Evolutionary conservation across 164 flowering plant species (phyloP), one percentile per base, ranked within the genome.

Genomic region (Liriodendron chinense): DNA sequence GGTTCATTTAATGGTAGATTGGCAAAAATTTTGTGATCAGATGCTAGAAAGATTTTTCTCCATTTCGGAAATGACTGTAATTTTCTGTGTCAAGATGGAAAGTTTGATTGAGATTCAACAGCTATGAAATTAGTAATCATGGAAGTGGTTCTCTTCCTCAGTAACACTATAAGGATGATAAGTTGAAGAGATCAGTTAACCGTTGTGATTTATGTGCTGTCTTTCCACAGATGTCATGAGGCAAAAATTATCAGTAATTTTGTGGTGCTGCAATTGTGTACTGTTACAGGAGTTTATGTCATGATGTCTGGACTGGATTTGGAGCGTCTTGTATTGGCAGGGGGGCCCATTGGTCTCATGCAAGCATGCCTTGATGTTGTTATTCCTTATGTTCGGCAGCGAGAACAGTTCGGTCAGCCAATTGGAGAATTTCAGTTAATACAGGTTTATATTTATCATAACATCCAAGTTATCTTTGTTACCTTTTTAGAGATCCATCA

Each of bases 291-390:
- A 22, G 99, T 94, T 57, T 94, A 96, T 84, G 98, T 96, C 69
- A 80, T 96, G 94, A 93, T 96, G 98, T 93, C 98, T 14, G 98
- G 99, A 65, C 80, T 96, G 63, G 99, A 96, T 87, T 79, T 94
- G 86, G 99, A 96, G 86, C 87, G 99, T 85, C 94, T 96, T 85
- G 99, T 96, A 81, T 82, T 96, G 75, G 92, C 99, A 9, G 91
- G 88, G 74, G 99, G 97, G 12, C 99, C 99, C 14, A 82, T 96
- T 75, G 99, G 99, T 61, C 85, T 94, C 21, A 96, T 96, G 99
- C 98, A 94, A 77, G 96, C 99, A 75, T 94, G 98, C 82, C 89
- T 96, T 79, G 99, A 96, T 83, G 85, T 72, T 70, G 98, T 89
- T 75, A 91, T 96, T 85, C 98, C 99, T 63, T 94, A 96, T 76